Evolutionary conservation across 2,329 filamentous ascomycete species (phyloP).

Genomic region (Amphichorda felina): DNA sequence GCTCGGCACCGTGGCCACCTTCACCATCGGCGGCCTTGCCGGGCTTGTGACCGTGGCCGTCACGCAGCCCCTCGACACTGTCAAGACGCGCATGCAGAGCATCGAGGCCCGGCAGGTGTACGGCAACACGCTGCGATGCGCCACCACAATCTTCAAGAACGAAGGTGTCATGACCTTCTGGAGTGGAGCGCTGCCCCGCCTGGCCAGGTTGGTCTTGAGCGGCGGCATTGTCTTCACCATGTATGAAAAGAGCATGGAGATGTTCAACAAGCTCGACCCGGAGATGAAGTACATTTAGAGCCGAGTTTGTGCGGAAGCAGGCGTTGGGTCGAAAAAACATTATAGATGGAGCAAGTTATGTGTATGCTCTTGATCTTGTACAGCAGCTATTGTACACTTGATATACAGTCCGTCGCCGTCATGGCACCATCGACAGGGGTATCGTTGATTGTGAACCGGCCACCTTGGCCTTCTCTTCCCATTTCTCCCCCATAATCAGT

Average conservation of each 20-base stretch:
- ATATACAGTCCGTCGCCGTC: too few species aligned
- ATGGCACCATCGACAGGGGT: not conserved
- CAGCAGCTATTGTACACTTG: too few species aligned
- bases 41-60: conserved; percentile 83
- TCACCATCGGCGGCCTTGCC: conserved; percentile 79
- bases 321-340: too few species aligned
- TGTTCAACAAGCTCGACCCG: conserved; percentile 71
- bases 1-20: conserved; percentile 76
- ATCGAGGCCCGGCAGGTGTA: conserved; percentile 73
- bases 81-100: conserved; percentile 98
- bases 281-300: conserved; percentile 66
- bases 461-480: too few species aligned
- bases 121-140: conserved; percentile 80
- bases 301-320: too few species aligned
- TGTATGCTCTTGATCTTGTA: too few species aligned
- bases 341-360: not conserved
- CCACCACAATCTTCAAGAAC: conserved; percentile 69
- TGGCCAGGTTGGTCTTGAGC: conserved; percentile 77
- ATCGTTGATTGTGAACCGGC: not conserved
- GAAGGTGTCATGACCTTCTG: conserved; percentile 87
- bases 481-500: conserved; percentile 4
- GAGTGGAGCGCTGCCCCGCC: conserved; percentile 79
- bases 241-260: conserved; percentile 89
- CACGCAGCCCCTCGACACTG: conserved; percentile 69
- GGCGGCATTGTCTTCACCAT: conserved; percentile 97